A percentile compares a stretch with the other conserved stretches of the same genome.
Evolutionary conservation across 768 basidiomycete genomes (phyloP).

Genomic region (Neoboletus subvelutipes): DNA sequence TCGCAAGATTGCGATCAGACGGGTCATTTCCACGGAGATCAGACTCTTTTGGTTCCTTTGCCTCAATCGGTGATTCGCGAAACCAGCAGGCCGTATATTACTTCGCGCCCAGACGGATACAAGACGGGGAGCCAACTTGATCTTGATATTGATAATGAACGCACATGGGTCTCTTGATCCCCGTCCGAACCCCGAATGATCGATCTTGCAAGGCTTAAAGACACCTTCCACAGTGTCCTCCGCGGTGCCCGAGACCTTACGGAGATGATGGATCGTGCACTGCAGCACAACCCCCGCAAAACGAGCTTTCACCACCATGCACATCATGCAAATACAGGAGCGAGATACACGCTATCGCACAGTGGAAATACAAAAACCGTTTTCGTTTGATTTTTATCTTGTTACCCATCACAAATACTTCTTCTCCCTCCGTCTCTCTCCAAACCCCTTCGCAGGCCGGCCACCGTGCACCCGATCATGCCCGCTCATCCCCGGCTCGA

Average conservation of each 20-base stretch:
- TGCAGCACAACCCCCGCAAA: neutral
- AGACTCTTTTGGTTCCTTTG: neutral
- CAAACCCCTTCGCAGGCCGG: conserved; percentile 28
- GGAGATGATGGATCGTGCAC: neutral
- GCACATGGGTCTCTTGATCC: neutral
- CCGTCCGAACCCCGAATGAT: neutral
- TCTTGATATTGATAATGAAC: neutral
- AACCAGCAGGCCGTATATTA: neutral
- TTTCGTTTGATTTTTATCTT: neutral
- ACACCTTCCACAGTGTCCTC: neutral
- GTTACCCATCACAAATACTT: conserved; percentile 1
- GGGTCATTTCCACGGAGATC: conserved; percentile 17
- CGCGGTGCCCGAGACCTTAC: conserved; percentile 6
- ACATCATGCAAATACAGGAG: neutral
- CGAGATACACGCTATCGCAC: neutral
- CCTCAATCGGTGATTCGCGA: neutral
- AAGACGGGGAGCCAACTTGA: neutral
- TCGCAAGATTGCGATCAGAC: neutral
- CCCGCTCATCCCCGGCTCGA: neutral
- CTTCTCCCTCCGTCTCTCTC: conserved; percentile 22
- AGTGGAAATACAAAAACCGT: neutral
- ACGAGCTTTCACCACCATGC: neutral
- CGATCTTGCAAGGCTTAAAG: neutral
- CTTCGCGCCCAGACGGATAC: neutral
- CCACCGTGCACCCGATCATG: conserved; percentile 1